A percentile compares a stretch with the other conserved stretches of the same genome.
phyloP scores from a whole-genome alignment of 306 rosid species.

The Lablab purpureus region DNA sequence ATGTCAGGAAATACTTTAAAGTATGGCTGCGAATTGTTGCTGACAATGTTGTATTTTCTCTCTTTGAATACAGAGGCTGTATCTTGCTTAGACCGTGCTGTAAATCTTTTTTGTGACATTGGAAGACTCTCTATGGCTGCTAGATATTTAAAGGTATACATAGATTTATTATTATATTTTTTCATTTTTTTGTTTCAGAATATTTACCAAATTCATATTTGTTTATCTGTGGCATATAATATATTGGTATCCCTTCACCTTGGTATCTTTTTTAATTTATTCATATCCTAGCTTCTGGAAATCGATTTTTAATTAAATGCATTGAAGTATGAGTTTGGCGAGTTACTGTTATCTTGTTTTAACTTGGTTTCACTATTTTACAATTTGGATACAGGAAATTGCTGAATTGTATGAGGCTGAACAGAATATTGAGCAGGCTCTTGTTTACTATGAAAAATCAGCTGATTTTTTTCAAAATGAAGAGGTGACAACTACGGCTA shows the following conservation, averaged over 20 bases:
- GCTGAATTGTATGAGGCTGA: slow-evolving; percentile 91
- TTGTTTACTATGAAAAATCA: slow-evolving; percentile 81
- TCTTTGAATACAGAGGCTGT: slow-evolving; percentile 67
- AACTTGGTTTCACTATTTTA: slow-evolving; percentile 41
- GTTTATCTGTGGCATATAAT: background rate
- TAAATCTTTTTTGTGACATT: slow-evolving; percentile 87
- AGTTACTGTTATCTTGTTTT: slow-evolving; percentile 34
- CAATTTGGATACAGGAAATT: slow-evolving; percentile 68
- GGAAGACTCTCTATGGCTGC: slow-evolving; percentile 99
- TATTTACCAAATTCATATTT: background rate
- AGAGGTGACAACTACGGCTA: slow-evolving; percentile 87
- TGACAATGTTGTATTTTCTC: too few relatives aligned
- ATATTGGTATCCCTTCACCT: background rate
- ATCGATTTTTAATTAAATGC: slow-evolving; percentile 2
- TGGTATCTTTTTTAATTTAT: slow-evolving; percentile 2
- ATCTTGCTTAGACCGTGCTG: slow-evolving; percentile 80
- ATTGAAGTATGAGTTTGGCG: slow-evolving; percentile 8
- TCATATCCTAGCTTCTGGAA: slow-evolving; percentile 11
- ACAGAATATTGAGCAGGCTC: slow-evolving; percentile 81
- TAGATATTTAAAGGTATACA: slow-evolving; percentile 80
- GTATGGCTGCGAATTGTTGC: too few relatives aligned
- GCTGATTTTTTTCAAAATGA: slow-evolving; percentile 93
- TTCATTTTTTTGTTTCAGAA: slow-evolving; percentile 15
- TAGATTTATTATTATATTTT: background rate
- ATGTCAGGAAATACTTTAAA: too few relatives aligned